Conservation (phyloP, 306 rosid species). For the Datisca glomerata region DNA sequence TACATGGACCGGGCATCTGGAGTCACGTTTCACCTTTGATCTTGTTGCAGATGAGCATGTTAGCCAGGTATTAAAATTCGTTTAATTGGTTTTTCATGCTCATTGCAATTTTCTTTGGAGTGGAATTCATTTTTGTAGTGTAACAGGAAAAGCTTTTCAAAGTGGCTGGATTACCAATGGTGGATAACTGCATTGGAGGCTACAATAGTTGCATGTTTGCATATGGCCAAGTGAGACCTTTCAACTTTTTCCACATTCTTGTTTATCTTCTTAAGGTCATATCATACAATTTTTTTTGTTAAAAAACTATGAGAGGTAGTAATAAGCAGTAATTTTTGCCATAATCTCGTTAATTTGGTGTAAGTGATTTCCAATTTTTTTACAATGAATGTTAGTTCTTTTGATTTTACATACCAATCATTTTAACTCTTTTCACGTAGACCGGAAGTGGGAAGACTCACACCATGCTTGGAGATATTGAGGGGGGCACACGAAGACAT, state of each 20-base stretch:
- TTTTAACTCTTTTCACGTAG: no score
- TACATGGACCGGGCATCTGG: constrained; percentile 92
- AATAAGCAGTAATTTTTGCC: no score
- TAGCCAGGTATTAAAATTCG: constrained; percentile 54
- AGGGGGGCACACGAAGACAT: constrained; percentile 92
- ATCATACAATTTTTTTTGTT: no score
- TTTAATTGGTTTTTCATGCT: neutral
- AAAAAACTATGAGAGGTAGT: no score
- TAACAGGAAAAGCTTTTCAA: constrained; percentile 83
- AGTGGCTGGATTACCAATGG: constrained; percentile 93
- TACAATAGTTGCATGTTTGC: constrained; percentile 99
- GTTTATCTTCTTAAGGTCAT: no score
- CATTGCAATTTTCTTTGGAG: neutral
- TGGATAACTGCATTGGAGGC: constrained; percentile 92
- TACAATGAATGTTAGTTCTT: neutral
- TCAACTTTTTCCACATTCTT: constrained; percentile 3
- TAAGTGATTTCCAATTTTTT: neutral
- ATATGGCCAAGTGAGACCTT: constrained; percentile 83
- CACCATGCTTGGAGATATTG: constrained; percentile 99
- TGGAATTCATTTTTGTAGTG: constrained; percentile 13
- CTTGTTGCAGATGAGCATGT: constrained; percentile 90
- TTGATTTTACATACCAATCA: neutral
- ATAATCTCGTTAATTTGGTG: constrained; percentile 2
- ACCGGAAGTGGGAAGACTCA: constrained; percentile 99
- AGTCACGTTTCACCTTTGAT: constrained; percentile 88